phyloP scores from a whole-genome alignment of 2,329 filamentous ascomycete species.

The Fusarium brachygibbosum region DNA sequence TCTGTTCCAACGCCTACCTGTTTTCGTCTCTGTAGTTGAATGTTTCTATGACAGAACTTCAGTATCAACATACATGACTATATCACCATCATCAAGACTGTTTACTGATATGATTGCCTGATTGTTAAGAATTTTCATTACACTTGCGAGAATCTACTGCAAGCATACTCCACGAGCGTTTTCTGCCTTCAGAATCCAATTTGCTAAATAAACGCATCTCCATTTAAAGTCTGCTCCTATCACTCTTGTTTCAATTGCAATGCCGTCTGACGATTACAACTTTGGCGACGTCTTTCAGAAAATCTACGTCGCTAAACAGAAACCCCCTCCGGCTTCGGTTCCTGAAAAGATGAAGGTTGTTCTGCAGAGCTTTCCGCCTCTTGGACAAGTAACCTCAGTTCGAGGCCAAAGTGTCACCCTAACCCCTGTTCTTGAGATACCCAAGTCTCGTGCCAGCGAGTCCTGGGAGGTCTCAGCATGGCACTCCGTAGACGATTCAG shows the following conservation, averaged over 20 bases:
- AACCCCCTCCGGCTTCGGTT: conserved; percentile 47
- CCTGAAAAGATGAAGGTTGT: conserved; percentile 54
- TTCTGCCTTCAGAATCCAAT: background rate
- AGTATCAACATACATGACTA: conserved; percentile 16
- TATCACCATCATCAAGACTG: conserved; percentile 4
- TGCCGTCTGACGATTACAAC: conserved; percentile 51
- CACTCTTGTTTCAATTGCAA: conserved; percentile 32
- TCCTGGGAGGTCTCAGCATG: conserved; percentile 82
- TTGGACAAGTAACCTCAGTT: conserved; percentile 80
- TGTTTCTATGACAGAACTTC: conserved; percentile 14
- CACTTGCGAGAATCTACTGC: background rate
- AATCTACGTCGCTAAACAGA: conserved; percentile 57
- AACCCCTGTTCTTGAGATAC: conserved; percentile 77
- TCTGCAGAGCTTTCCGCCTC: conserved; percentile 73
- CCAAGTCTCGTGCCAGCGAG: conserved; percentile 64
- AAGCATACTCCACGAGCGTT: background rate
- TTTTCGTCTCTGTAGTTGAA: conserved; percentile 34
- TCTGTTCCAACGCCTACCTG: conserved; percentile 22
- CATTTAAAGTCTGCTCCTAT: conserved; percentile 19
- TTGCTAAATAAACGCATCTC: conserved; percentile 28
- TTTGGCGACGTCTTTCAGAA: conserved; percentile 56
- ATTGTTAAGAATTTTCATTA: background rate
- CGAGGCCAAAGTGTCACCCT: conserved; percentile 66
- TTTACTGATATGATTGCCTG: conserved; percentile 11
- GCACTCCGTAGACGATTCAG: conserved; percentile 71